Evolutionary conservation across 148 eudicot genomes (phyloP).

Genomic region (Vaccinium macrocarpon): DNA sequence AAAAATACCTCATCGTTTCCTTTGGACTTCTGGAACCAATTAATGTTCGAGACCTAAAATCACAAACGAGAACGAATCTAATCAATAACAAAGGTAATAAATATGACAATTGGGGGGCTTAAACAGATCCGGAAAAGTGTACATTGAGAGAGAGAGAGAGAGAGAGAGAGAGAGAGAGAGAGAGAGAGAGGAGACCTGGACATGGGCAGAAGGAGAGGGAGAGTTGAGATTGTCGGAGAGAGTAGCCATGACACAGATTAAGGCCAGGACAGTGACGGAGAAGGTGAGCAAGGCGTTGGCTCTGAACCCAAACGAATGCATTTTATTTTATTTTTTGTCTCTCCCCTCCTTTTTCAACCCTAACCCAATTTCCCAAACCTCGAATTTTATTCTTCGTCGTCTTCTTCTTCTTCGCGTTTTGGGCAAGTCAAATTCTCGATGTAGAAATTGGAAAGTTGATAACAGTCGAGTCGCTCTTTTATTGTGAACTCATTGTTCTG

Average conservation of each 20-base stretch:
- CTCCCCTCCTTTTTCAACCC: neutral
- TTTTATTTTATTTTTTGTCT: constrained; percentile 26
- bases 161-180: constrained; percentile 12
- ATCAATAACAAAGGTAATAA: neutral
- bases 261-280: constrained; percentile 65
- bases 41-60: constrained; percentile 67
- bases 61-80: neutral
- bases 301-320: constrained; percentile 86
- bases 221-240: constrained; percentile 76
- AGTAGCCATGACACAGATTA: constrained; percentile 81
- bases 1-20: constrained; percentile 86
- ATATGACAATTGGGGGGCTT: neutral
- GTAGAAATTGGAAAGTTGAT: no score
- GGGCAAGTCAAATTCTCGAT: no score
- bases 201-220: constrained; percentile 57
- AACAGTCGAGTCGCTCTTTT: no score
- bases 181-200: constrained; percentile 45
- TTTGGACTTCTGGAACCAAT: constrained; percentile 70
- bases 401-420: no score
- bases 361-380: no score
- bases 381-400: no score
- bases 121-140: constrained; percentile 7
- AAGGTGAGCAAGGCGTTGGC: constrained; percentile 82
- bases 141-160: neutral
- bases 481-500: no score